Evolutionary conservation across 345 rosid species (phyloP), one percentile per base, ranked within the genome.

Genomic region (Draba incana): DNA sequence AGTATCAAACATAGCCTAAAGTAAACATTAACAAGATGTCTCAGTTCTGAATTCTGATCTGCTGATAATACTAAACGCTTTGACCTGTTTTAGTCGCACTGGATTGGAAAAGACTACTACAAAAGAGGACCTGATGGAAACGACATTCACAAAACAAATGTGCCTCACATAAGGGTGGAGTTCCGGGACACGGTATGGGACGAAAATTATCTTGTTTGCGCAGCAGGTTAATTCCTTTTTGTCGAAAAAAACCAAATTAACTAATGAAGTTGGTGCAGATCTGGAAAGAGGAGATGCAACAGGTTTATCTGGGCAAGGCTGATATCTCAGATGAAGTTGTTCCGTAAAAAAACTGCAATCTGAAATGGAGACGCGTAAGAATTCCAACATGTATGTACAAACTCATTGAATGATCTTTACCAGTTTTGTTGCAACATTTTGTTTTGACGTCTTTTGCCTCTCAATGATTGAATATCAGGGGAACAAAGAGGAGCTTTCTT

Each of bases 101-200:
- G 99, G 99, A 92, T 95, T 2, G 98, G 98, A 20, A 83, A 83
- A 52, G 83, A 78, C 72, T 92, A 95, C 86, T 95, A 88, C 83
- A 92, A 84, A 76, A 89, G 97, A 82, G 97, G 97, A 70, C 91
- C 98, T 0, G 88, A 81, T 68, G 99, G 99, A 75, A 95, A 95
- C 62, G 94, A 95, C 72, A 86, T 95, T 77, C 98, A 61, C 56
- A 92, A 42, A 75, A 95, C 99, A 57, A 95, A 95, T 57, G 98
- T 95, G 65, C 98, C 99, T 69, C 98, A 92, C 79, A 95, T 95
- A 72, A 85, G 99, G 44, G 66, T 95, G 68, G 94, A 95, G 78
- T 95, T 95, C 66, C 92, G 98, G 15, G 90, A 92, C 46, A 86
- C 84, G 82, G 99, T 95, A 84, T 3, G 54, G 8, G 5, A 35